Conservation (phyloP, 1,139 yeast species). For the Lodderomyces orthopsilosis region DNA sequence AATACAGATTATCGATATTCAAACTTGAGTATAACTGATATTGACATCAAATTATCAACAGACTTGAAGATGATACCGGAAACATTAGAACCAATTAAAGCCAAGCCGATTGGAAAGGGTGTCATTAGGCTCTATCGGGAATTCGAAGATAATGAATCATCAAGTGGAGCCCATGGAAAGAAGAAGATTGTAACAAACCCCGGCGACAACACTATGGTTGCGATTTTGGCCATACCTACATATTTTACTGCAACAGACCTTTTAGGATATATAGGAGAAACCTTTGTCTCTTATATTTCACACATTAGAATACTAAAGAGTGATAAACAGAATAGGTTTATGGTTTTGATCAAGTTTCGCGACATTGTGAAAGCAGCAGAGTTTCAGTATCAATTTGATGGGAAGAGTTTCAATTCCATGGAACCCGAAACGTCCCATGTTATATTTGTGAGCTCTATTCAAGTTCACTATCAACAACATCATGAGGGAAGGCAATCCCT, state of each 20-base stretch:
- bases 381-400: constrained; percentile 68
- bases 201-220: constrained; percentile 65
- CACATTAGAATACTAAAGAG: constrained; percentile 74
- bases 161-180: constrained; percentile 3
- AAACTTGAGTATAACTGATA: constrained; percentile 26
- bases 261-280: constrained; percentile 73
- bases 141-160: constrained; percentile 24
- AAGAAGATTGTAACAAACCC: constrained; percentile 3
- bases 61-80: constrained; percentile 12
- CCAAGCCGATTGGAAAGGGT: constrained; percentile 67
- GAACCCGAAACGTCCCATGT: constrained; percentile 88
- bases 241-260: constrained; percentile 85
- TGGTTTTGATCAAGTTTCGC: constrained; percentile 76
- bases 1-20: constrained; percentile 29
- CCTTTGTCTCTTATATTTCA: constrained; percentile 53
- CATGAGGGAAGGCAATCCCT: constrained; percentile 24
- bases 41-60: constrained; percentile 20
- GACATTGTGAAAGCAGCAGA: constrained; percentile 52
- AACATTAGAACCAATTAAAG: constrained; percentile 50
- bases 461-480: constrained; percentile 18
- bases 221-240: constrained; percentile 83
- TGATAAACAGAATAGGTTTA: constrained; percentile 64
- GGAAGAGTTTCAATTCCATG: constrained; percentile 77
- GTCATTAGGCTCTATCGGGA: constrained; percentile 67
- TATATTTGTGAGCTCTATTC: constrained; percentile 62